A percentile compares a stretch with the other conserved stretches of the same genome.
Evolutionary conservation across 495 filamentous ascomycete species (phyloP).

Genomic region (Hypoxylon crocopeplum): DNA sequence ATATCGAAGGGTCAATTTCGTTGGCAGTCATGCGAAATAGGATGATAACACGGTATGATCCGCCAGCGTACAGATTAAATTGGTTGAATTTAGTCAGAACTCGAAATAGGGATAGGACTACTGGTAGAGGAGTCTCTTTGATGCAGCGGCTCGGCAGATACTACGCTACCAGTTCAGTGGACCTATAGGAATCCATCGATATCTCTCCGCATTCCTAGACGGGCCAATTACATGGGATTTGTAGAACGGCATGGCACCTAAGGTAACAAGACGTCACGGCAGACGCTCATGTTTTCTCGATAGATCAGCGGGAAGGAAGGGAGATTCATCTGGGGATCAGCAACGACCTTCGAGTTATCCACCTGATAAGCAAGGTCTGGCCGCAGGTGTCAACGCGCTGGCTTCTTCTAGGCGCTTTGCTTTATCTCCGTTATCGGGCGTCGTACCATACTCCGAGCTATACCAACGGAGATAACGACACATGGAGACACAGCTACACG

Average conservation of each 20-base stretch:
- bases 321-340: constrained; percentile 36
- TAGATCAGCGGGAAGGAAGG: constrained; percentile 30
- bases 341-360: constrained; percentile 18
- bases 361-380: constrained; percentile 33
- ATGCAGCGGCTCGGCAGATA: constrained; percentile 24
- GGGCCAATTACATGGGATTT: constrained; percentile 21
- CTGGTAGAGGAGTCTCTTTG: neutral
- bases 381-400: constrained; percentile 19
- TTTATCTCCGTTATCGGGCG: constrained; percentile 42
- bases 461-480: constrained; percentile 34
- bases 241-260: constrained; percentile 1
- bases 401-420: constrained; percentile 18
- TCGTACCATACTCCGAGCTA: constrained; percentile 16
- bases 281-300: constrained; percentile 19
- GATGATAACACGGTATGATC: neutral
- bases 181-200: constrained; percentile 28
- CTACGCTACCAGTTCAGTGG: neutral
- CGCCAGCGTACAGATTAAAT: constrained; percentile 1
- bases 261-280: constrained; percentile 11
- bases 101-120: too few species aligned
- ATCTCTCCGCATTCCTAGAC: constrained; percentile 28
- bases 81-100: constrained; percentile 14
- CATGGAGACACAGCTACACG: constrained; percentile 15
- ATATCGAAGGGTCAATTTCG: too few species aligned
- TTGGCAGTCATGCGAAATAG: neutral